These are phyloP conservation scores for Blastocystis sp. DNA, from an alignment of 352 stramenopile genomes.

Conservation along the genomic window DNA sequence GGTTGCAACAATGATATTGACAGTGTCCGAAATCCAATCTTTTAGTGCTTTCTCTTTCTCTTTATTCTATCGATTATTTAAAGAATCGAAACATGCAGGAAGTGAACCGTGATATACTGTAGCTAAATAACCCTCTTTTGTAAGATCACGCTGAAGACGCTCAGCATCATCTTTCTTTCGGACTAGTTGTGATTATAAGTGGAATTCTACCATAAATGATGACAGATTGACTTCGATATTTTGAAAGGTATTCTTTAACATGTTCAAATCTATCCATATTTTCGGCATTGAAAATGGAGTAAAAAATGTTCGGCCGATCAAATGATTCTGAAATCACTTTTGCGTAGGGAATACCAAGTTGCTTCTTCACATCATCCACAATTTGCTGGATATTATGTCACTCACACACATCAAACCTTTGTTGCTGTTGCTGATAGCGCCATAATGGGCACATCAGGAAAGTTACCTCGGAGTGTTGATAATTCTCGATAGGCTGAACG, in stretches of 20 bases:
- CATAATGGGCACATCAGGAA: constrained; percentile 33
- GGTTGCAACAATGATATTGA: not conserved
- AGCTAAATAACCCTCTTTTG: not conserved
- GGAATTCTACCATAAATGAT: constrained; percentile 24
- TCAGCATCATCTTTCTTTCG: constrained; percentile 39
- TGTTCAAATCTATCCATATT: not conserved
- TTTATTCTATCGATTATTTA: not conserved
- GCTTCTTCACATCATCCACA: constrained; percentile 26
- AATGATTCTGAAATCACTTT: constrained; percentile 26
- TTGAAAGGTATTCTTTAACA: not conserved
- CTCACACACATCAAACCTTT: not conserved
- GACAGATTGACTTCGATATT: not conserved
- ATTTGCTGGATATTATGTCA: not conserved
- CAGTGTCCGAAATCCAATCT: not conserved
- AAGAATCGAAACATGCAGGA: not conserved
- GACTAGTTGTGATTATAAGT: not conserved
- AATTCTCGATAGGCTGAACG: constrained; percentile 36
- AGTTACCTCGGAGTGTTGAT: not conserved
- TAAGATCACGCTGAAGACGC: not conserved
- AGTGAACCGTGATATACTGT: constrained; percentile 17
- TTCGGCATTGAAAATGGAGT: not conserved
- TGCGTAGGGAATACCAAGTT: not conserved
- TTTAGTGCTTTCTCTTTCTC: constrained; percentile 17
- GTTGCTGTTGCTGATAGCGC: constrained; percentile 46
- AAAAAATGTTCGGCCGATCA: constrained; percentile 52